phyloP scores from a whole-genome alignment of 78 protist species.

The Dictyostelium purpureum region DNA sequence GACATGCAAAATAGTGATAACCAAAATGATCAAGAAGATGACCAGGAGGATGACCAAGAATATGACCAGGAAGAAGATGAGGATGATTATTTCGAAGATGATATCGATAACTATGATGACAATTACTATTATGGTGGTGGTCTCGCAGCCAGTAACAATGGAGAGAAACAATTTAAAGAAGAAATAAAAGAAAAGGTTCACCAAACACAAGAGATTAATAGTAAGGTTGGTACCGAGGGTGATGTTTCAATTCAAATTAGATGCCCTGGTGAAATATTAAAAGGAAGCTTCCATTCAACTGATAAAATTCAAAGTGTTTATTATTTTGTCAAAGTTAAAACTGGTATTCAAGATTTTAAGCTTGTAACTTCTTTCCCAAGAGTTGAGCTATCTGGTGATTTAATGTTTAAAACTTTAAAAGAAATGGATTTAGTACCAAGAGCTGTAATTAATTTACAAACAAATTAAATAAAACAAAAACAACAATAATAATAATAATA shows the following conservation, averaged over 20 bases:
- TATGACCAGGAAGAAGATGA: conserved; percentile 50
- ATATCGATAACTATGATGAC: conserved; percentile 16
- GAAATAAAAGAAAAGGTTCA: not conserved
- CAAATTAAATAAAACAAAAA: not conserved
- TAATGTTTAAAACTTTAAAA: conserved; percentile 25
- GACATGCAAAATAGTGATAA: not conserved
- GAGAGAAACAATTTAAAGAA: not conserved
- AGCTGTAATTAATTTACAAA: conserved; percentile 31
- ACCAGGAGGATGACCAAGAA: not conserved
- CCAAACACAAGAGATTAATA: not conserved
- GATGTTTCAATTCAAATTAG: conserved; percentile 50
- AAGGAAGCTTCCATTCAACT: conserved; percentile 36
- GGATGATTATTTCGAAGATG: conserved; percentile 3
- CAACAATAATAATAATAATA: not conserved
- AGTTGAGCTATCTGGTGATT: conserved; percentile 39
- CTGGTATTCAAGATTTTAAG: conserved; percentile 30
- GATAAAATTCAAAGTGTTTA: conserved; percentile 35
- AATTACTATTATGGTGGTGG: not conserved
- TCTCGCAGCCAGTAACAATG: not conserved
- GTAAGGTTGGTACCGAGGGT: conserved; percentile 37
- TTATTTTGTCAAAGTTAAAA: conserved; percentile 40
- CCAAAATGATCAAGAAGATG: not conserved
- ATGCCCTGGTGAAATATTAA: conserved; percentile 26
- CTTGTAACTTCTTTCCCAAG: conserved; percentile 51
- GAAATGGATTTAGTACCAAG: conserved; percentile 58